A percentile compares a stretch with the other conserved stretches of the same genome.
Evolutionary conservation across 148 eudicot species (phyloP).

Genomic region (Vaccinium corymbosum): DNA sequence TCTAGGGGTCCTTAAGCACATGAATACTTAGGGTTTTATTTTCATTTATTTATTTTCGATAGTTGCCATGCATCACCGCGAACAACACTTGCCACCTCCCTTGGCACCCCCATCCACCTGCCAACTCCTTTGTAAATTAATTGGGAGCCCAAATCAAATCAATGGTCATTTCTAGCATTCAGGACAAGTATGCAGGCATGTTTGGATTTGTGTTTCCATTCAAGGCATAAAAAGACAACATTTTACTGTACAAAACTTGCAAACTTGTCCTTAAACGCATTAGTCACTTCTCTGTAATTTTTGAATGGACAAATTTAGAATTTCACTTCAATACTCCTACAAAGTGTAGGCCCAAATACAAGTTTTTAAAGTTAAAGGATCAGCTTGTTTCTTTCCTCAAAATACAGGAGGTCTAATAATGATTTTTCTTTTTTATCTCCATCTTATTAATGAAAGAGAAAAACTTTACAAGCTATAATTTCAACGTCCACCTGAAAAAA

Average conservation of each 20-base stretch:
- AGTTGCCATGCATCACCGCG: too few species aligned
- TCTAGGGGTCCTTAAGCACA: too few species aligned
- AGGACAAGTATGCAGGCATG: background rate
- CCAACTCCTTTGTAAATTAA: background rate
- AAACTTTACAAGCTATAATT: conserved; percentile 2
- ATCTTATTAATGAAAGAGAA: background rate
- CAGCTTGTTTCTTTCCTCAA: background rate
- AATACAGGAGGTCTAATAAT: background rate
- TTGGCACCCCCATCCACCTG: too few species aligned
- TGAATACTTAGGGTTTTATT: too few species aligned
- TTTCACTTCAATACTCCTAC: background rate
- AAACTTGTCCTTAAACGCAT: background rate
- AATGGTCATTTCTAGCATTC: too few species aligned
- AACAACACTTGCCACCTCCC: too few species aligned
- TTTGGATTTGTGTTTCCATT: background rate
- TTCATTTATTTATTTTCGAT: too few species aligned
- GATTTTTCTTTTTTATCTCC: background rate
- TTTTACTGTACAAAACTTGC: too few species aligned
- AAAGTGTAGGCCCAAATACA: background rate
- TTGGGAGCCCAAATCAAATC: background rate
- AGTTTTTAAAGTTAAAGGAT: background rate
- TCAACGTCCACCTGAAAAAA: background rate
- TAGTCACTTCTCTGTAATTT: background rate
- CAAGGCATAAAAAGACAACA: background rate
- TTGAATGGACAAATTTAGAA: background rate